Percentiles rank a stretch among this genome's conserved stretches.
These are phyloP conservation scores for Aspergillus wentii DNA, from an alignment of 495 filamentous ascomycete species.

Conservation along the genomic window DNA sequence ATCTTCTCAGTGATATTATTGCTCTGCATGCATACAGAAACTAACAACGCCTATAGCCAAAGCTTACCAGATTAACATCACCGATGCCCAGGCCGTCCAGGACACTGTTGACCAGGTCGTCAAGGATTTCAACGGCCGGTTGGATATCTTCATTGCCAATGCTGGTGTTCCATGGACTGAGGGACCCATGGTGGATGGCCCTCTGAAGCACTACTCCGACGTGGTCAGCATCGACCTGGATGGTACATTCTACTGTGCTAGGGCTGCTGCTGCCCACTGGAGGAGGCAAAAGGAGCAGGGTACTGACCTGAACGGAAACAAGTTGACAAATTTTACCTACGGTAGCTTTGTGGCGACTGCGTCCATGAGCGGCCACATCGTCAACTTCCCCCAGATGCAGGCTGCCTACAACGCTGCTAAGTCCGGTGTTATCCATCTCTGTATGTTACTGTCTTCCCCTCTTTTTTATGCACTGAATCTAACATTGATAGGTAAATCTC, in stretches of 20 bases:
- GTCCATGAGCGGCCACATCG: conserved; percentile 80
- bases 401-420: conserved; percentile 86
- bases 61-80: conserved; percentile 71
- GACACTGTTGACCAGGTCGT: conserved; percentile 53
- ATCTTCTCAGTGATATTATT: neutral
- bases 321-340: conserved; percentile 58
- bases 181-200: conserved; percentile 62
- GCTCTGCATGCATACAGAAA: neutral
- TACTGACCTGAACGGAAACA: conserved; percentile 60
- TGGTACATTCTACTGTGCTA: conserved; percentile 78
- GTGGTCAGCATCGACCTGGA: conserved; percentile 78
- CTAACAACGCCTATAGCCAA: conserved; percentile 47
- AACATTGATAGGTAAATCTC: conserved; percentile 50
- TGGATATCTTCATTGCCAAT: conserved; percentile 81
- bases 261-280: conserved; percentile 70
- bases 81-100: conserved; percentile 52
- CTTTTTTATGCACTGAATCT: neutral
- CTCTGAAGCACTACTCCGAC: conserved; percentile 61
- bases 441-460: conserved; percentile 34
- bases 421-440: conserved; percentile 79
- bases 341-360: conserved; percentile 78
- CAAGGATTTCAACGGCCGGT: conserved; percentile 64
- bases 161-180: conserved; percentile 72
- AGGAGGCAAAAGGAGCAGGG: conserved; percentile 60
- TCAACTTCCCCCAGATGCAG: conserved; percentile 84